Base-by-base conservation (phyloP, 345 rosid species). In the Mangifera indica region DNA sequence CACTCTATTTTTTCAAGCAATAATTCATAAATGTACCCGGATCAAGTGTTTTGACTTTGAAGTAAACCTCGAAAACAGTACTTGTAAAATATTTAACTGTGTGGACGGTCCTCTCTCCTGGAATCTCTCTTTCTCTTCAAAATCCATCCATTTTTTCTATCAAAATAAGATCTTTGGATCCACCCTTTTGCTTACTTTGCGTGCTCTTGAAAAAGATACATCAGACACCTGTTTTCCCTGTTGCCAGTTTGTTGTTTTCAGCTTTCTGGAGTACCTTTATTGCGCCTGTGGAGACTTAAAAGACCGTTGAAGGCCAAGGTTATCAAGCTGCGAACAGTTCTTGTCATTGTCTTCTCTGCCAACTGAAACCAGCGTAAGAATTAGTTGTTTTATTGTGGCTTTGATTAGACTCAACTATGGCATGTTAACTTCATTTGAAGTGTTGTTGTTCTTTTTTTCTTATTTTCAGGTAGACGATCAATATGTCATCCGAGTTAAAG, bases 401-500 rank as follows among this genome's bases (percentile, higher is more conserved):
- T 48, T 48, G 18, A 14, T 48, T 12, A 4, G 14, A 12, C 18
- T 4, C 18, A 13, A 48, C 52, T 12, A 56, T 56, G 26, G 24
- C 63, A 0, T 24, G 18, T 59, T 8, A 10, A 48, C 46, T 29
- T 37, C 6, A 3, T 51, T 29, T 29, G 4, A 51, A 69, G 7
- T 54, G 15, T 15, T 12, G 7, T 40, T 45, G 15, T 75, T 64
- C 13, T 3, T 40, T 54, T 29, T 71, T 53, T 17, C 10, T 42
- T 61, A 17, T 15, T 34, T 65, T 75, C 84, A 81, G 90, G 78
- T 59, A 12, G 56, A 64, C 58, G 84, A 32, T 37, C 42, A 37
- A 37, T 56, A 90, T 87, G 97, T 75, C 86, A 60, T 37, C 42
- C 42, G 84, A 77, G 69, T 73, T 70, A 48, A 82, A 85, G 62